Evolutionary conservation across 2,329 filamentous ascomycete genomes (phyloP).

Genomic region (Ceratocystis destructans): DNA sequence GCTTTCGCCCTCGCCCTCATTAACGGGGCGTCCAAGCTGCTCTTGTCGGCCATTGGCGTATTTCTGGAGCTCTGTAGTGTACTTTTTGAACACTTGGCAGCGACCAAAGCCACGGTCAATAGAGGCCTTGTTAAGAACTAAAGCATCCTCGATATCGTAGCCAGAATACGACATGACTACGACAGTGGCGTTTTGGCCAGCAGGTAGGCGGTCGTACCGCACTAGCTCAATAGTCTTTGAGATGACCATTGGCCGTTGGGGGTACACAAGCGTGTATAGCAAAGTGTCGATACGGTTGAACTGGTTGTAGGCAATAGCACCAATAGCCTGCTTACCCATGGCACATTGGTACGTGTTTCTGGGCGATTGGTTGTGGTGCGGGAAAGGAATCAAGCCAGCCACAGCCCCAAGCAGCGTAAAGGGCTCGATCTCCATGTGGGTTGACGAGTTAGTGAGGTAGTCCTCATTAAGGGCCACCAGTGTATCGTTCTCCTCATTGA

Average conservation of each 20-base stretch:
- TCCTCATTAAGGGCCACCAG: slow-evolving; percentile 83
- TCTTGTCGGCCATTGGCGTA: slow-evolving; percentile 69
- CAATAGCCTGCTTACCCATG: slow-evolving; percentile 94
- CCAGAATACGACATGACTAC: slow-evolving; percentile 99
- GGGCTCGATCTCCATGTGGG: slow-evolving; percentile 93
- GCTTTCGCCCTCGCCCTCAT: slow-evolving; percentile 47
- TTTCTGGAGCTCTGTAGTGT: slow-evolving; percentile 70
- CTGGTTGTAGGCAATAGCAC: slow-evolving; percentile 91
- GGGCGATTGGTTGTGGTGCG: slow-evolving; percentile 96
- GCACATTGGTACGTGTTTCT: slow-evolving; percentile 91
- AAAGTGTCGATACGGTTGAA: slow-evolving; percentile 94
- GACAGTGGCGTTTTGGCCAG: slow-evolving; percentile 91
- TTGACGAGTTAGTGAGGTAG: slow-evolving; percentile 69
- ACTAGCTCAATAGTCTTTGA: slow-evolving; percentile 93
- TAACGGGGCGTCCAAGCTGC: slow-evolving; percentile 45
- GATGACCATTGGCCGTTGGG: slow-evolving; percentile 94
- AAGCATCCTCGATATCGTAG: slow-evolving; percentile 97
- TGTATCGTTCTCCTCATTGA: slow-evolving; percentile 96
- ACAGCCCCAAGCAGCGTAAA: slow-evolving; percentile 95
- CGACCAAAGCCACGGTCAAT: slow-evolving; percentile 89
- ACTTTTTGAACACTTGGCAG: slow-evolving; percentile 96
- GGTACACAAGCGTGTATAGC: slow-evolving; percentile 92
- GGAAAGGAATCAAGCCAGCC: slow-evolving; percentile 90
- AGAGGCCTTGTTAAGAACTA: slow-evolving; percentile 92
- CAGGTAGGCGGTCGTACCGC: slow-evolving; percentile 92